These are phyloP conservation scores for Xylariaceae sp. DNA, from an alignment of 2,329 filamentous ascomycete species.

Conservation along the genomic window DNA sequence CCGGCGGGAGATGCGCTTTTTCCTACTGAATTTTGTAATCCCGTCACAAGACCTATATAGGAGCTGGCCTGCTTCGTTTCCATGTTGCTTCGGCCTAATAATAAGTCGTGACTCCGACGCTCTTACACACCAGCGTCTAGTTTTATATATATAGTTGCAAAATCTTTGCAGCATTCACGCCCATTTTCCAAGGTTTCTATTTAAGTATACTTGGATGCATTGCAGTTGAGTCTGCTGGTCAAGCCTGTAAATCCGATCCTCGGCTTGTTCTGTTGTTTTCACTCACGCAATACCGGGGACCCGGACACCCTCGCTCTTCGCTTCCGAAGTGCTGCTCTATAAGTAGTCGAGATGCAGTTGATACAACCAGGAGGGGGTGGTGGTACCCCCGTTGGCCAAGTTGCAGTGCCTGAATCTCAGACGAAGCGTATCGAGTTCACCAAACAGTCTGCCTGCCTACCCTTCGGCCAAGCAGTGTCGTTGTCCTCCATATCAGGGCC, in stretches of 20 bases:
- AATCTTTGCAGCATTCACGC: neutral
- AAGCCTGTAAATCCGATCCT: neutral
- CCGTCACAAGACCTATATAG: neutral
- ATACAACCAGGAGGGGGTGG: conserved; percentile 38
- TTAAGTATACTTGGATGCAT: neutral
- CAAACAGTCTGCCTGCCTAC: conserved; percentile 49
- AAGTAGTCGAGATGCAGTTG: conserved; percentile 30
- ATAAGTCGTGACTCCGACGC: conserved; percentile 4
- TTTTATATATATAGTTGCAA: conserved; percentile 8
- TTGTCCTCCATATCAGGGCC: conserved; percentile 70
- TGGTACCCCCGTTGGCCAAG: conserved; percentile 31
- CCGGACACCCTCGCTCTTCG: conserved; percentile 12
- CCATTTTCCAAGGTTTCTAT: neutral
- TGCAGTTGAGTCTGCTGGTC: neutral
- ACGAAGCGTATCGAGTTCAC: conserved; percentile 34
- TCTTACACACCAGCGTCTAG: conserved; percentile 1
- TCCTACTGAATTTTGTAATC: neutral
- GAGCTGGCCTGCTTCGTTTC: neutral
- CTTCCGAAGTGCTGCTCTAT: conserved; percentile 14
- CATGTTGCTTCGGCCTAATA: neutral
- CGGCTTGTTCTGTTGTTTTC: conserved; percentile 19
- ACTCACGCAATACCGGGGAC: conserved; percentile 9
- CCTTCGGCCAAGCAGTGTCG: conserved; percentile 53
- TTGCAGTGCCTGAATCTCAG: conserved; percentile 31
- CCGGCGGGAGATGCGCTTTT: conserved; percentile 19